phyloP scores from a whole-genome alignment of 352 stramenopile genomes.

The Globisporangium nunn region DNA sequence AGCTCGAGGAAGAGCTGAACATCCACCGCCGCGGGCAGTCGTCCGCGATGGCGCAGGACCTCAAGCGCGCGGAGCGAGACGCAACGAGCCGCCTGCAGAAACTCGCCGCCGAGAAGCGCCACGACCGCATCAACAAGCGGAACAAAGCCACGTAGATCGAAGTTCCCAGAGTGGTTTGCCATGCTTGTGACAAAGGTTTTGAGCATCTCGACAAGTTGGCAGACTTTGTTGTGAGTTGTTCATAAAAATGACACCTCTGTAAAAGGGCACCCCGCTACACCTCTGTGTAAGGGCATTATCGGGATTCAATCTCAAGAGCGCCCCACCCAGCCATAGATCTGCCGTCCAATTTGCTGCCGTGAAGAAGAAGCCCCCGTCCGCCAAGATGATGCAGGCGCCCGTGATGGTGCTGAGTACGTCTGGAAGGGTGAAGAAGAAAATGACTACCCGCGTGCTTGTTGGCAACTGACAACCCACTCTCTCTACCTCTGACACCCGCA shows the following conservation, averaged over 20 bases:
- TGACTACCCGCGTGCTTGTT: neutral
- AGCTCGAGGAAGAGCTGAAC: conserved; percentile 63
- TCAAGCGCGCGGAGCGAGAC: conserved; percentile 59
- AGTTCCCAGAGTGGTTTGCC: no score
- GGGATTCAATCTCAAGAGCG: no score
- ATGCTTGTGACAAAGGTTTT: no score
- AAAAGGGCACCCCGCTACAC: neutral
- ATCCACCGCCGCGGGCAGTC: conserved; percentile 41
- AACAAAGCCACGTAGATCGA: conserved; percentile 25
- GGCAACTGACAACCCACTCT: neutral
- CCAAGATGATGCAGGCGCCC: conserved; percentile 81
- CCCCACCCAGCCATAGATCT: no score
- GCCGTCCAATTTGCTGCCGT: no score
- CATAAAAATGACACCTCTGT: no score
- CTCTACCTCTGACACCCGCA: conserved; percentile 12
- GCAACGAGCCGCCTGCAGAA: conserved; percentile 52
- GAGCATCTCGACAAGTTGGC: no score
- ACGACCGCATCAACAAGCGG: conserved; percentile 71
- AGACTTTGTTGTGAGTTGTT: no score
- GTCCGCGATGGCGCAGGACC: conserved; percentile 25
- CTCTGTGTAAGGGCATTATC: no score
- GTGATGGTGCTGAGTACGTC: conserved; percentile 95
- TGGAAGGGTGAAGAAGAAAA: neutral
- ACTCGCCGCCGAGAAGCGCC: conserved; percentile 64
- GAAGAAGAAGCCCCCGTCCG: no score